Percentiles rank a stretch among this genome's conserved stretches.
Evolutionary conservation across 2,329 filamentous ascomycete species (phyloP).

Genomic region (Penicillium sp.): DNA sequence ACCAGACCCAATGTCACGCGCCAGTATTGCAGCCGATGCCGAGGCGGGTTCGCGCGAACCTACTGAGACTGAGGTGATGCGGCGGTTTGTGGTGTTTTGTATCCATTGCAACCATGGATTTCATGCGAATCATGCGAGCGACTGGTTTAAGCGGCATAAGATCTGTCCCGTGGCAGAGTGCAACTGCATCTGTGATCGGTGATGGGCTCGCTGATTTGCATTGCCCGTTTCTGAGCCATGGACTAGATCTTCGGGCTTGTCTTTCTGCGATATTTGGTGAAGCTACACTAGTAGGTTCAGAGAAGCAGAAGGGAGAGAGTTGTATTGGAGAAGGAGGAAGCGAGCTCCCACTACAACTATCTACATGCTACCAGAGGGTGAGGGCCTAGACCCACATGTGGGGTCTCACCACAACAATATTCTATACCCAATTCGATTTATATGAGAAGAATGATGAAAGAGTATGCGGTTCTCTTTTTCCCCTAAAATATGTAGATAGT

Average conservation of each 20-base stretch:
- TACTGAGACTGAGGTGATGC: conserved; percentile 47
- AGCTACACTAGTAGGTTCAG: too few relatives aligned
- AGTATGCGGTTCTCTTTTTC: neutral
- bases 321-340: too few relatives aligned
- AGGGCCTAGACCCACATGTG: too few relatives aligned
- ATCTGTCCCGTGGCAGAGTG: conserved; percentile 42
- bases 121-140: conserved; percentile 60
- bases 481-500: too few relatives aligned
- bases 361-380: too few relatives aligned
- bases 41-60: conserved; percentile 23
- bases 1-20: conserved; percentile 51
- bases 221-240: neutral
- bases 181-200: conserved; percentile 41
- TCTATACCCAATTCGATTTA: conserved; percentile 14
- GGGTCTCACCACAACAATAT: neutral
- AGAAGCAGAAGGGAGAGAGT: too few relatives aligned
- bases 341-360: too few relatives aligned
- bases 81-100: conserved; percentile 58
- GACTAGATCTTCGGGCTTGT: neutral
- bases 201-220: neutral
- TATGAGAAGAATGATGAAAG: neutral
- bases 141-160: conserved; percentile 54
- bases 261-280: neutral
- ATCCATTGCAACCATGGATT: conserved; percentile 62
- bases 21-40: conserved; percentile 34